phyloP scores from a whole-genome alignment of 164 flowering plant genomes.

The Malania oleifera region DNA sequence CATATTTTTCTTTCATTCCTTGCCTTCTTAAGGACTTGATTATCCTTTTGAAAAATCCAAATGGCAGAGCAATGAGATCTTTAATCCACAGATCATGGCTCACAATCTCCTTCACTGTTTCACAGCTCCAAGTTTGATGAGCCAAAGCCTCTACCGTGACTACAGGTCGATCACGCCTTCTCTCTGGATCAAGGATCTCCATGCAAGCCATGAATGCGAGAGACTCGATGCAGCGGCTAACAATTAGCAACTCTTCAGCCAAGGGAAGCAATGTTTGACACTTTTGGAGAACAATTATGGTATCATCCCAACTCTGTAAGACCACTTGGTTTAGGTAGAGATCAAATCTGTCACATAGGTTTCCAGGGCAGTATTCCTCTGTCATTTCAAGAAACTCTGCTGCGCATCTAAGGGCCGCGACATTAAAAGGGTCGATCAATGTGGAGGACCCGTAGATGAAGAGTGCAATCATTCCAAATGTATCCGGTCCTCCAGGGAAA shows the following conservation, averaged over 20 bases:
- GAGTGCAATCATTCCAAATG: constrained; percentile 71
- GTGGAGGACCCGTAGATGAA: constrained; percentile 72
- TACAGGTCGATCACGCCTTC: constrained; percentile 58
- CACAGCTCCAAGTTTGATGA: constrained; percentile 52
- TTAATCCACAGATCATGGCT: constrained; percentile 72
- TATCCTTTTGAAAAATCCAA: constrained; percentile 68
- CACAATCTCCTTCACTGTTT: constrained; percentile 42
- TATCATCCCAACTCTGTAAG: constrained; percentile 85
- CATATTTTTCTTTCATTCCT: constrained; percentile 91
- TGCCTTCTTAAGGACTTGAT: constrained; percentile 79
- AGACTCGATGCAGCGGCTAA: constrained; percentile 86
- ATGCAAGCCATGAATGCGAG: constrained; percentile 96
- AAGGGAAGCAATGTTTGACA: constrained; percentile 66
- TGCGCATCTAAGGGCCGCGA: constrained; percentile 77
- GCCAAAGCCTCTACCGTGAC: constrained; percentile 48
- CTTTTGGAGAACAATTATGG: constrained; percentile 77
- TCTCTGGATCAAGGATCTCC: constrained; percentile 95
- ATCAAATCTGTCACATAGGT: constrained; percentile 70
- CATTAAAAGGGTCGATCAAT: constrained; percentile 71
- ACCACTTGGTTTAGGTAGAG: constrained; percentile 84
- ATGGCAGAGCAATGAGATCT: constrained; percentile 77
- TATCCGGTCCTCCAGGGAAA: constrained; percentile 86
- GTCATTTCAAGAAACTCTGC: constrained; percentile 88
- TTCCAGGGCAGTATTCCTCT: constrained; percentile 53
- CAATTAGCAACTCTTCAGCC: constrained; percentile 78